These are phyloP conservation scores for Cetraspora pellucida DNA, from an alignment of 192 early-diverging fungal species.

Conservation along the genomic window DNA sequence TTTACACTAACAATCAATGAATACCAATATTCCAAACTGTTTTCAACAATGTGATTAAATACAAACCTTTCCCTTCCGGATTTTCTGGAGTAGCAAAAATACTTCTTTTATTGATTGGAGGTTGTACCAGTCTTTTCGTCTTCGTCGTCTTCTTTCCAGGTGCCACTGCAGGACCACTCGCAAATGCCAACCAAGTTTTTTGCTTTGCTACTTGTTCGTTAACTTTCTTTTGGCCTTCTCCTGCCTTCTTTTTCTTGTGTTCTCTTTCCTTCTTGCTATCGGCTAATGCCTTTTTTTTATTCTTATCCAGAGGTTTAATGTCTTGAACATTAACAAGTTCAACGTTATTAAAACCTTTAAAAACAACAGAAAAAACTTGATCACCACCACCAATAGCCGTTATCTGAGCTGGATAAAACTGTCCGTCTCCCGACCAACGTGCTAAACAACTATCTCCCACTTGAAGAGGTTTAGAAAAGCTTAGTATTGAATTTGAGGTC, in stretches of 20 bases:
- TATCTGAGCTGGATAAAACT: constrained; percentile 66
- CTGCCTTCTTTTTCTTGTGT: constrained; percentile 51
- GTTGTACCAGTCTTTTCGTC: constrained; percentile 34
- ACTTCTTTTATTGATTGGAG: constrained; percentile 64
- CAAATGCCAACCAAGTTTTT: constrained; percentile 75
- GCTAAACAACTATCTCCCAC: constrained; percentile 67
- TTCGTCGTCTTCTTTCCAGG: constrained; percentile 53
- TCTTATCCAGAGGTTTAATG: constrained; percentile 30
- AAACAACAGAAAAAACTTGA: constrained; percentile 60
- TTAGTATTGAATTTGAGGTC: constrained; percentile 4
- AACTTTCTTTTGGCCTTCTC: constrained; percentile 50
- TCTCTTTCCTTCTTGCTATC: constrained; percentile 37
- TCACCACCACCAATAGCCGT: constrained; percentile 58
- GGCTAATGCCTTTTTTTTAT: constrained; percentile 34
- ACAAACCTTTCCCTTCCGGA: constrained; percentile 67
- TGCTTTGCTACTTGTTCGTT: constrained; percentile 71
- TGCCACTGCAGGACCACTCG: constrained; percentile 47
- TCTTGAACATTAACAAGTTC: constrained; percentile 53
- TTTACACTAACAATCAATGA: too few relatives aligned
- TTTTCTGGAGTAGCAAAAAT: constrained; percentile 85
- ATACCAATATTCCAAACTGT: not conserved
- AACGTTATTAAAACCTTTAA: constrained; percentile 60
- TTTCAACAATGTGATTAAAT: not conserved
- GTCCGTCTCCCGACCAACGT: constrained; percentile 65
- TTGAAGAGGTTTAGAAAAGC: constrained; percentile 34